Conservation (phyloP, 768 basidiomycete species). For the Termitomyces bulborhizus region DNA sequence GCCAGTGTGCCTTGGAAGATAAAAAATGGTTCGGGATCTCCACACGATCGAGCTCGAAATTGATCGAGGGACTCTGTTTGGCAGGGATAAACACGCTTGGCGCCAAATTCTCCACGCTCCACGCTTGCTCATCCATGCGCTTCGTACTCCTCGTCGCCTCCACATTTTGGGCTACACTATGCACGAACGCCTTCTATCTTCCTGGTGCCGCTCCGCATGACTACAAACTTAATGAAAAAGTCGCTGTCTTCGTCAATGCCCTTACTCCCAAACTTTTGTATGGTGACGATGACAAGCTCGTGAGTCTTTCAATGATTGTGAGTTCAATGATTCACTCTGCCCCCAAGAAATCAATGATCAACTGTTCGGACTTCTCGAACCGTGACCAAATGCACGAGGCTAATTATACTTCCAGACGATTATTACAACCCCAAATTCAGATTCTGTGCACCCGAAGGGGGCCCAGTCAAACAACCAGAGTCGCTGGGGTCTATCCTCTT, state of each 20-base stretch:
- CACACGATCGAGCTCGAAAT: neutral
- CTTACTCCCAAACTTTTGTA: slow-evolving; percentile 79
- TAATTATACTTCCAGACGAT: slow-evolving; percentile 56
- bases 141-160: slow-evolving; percentile 14
- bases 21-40: neutral
- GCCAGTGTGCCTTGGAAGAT: slow-evolving; percentile 6
- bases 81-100: neutral
- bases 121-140: slow-evolving; percentile 16
- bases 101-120: neutral
- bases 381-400: neutral
- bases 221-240: slow-evolving; percentile 66
- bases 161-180: slow-evolving; percentile 17
- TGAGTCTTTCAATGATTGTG: slow-evolving; percentile 27
- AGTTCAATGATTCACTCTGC: neutral
- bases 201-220: slow-evolving; percentile 87
- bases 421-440: slow-evolving; percentile 85
- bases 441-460: slow-evolving; percentile 79
- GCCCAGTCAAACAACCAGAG: slow-evolving; percentile 71
- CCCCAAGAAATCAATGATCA: slow-evolving; percentile 81
- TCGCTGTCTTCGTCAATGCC: slow-evolving; percentile 81
- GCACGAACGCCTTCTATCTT: slow-evolving; percentile 74
- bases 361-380: slow-evolving; percentile 47
- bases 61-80: slow-evolving; percentile 1
- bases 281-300: slow-evolving; percentile 66
- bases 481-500: slow-evolving; percentile 92